phyloP scores from a whole-genome alignment of 805 yeast species.

The Candida ortonii region DNA sequence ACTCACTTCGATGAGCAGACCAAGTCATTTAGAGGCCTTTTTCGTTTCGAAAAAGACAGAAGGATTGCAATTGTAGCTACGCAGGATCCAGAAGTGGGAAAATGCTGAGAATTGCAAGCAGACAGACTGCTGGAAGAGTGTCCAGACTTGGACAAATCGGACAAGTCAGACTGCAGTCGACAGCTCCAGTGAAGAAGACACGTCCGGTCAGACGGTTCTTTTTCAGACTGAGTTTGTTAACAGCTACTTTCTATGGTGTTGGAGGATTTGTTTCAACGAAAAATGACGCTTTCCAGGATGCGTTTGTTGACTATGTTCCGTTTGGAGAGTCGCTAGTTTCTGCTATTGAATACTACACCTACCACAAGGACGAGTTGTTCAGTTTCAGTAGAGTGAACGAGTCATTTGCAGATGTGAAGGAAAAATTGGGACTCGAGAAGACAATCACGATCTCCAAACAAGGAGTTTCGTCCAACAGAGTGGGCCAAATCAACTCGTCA shows the following conservation, averaged over 20 bases:
- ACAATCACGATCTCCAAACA: conserved; percentile 39
- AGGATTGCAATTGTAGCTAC: neutral
- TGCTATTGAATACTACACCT: conserved; percentile 39
- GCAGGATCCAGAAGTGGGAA: conserved; percentile 10
- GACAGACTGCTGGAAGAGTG: conserved; percentile 13
- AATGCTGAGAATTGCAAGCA: conserved; percentile 17
- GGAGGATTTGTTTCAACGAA: conserved; percentile 58
- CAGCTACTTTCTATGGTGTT: conserved; percentile 45
- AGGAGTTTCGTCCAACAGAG: conserved; percentile 35
- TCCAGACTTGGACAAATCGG: conserved; percentile 6
- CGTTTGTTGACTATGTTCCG: conserved; percentile 63
- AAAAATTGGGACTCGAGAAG: conserved; percentile 39
- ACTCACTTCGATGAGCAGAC: neutral
- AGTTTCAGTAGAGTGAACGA: conserved; percentile 22
- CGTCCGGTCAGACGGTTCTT: conserved; percentile 28
- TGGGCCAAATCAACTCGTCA: conserved; percentile 21
- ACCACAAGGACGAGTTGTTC: conserved; percentile 24
- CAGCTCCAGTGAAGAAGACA: conserved; percentile 19
- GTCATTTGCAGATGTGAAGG: conserved; percentile 35
- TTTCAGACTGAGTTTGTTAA: conserved; percentile 25
- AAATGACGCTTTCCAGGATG: conserved; percentile 58
- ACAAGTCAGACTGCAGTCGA: conserved; percentile 25
- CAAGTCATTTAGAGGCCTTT: too few species aligned
- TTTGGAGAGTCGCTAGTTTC: conserved; percentile 55
- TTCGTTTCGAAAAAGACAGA: conserved; percentile 1